Evolutionary conservation across 192 early-diverging fungal genomes (phyloP), one percentile per base, ranked within the genome.

Genomic region (Rhizophlyctis rosea): DNA sequence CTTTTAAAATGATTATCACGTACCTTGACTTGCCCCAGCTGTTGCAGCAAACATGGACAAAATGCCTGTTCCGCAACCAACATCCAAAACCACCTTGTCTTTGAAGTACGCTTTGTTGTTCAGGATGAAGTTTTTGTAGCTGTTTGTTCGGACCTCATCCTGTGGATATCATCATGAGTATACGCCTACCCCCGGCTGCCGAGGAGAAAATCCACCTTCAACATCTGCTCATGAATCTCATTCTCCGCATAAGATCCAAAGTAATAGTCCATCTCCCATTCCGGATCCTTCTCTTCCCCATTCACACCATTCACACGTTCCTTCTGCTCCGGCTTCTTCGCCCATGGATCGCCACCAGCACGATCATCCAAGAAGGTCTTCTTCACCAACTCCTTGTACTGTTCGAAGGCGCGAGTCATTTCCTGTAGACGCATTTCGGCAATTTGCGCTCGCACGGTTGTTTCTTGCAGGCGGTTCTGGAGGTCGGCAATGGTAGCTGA

Each of bases 21-120:
- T 23, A 24, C 76, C 80, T 63, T 86, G 71, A 49, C 81, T 78
- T 30, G 92, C 92, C n/a, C 92, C 92, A 4, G 92, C 83, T 61
- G 81, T 84, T 28, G 91, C 92, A 7, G 90, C 90, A 79, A 94
- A 94, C 92, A 94, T 93, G 53, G 89, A 91, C 25, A 94, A 73
- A 49, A 94, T 94, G 23, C 92, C 92, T 3, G 92, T 94, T 53
- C 92, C 92, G 59, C 92, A 93, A 25, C 92, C 92, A 11, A 94
- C 88, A 69, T 94, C 92, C 28, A 92, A 73, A 9, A 94, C 90
- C 34, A 87, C 76, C 77, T 94, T 94, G 73, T 81, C 87, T 69
- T 90, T 87, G 78, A 94, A 93, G 30, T 87, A 65, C 70, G 82
- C 79, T 66, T 89, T 89, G 81, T 94, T 94, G 56, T 87, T 71